A percentile compares a stretch with the other conserved stretches of the same genome.
phyloP scores from a whole-genome alignment of 169 alveolate species.

The Amoebophrya sp. region DNA sequence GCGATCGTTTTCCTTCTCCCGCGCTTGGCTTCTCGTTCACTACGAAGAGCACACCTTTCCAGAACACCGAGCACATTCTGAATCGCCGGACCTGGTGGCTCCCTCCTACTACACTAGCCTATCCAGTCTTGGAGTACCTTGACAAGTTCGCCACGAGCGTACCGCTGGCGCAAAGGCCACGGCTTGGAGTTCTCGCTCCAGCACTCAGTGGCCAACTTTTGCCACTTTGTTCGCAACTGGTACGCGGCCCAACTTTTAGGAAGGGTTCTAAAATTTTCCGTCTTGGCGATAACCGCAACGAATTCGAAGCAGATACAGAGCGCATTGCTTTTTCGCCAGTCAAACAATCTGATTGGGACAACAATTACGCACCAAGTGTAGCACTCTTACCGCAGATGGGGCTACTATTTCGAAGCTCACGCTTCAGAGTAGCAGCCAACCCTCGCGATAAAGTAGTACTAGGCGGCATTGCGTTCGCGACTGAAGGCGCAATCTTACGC shows the following conservation, averaged over 20 bases:
- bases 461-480: not conserved
- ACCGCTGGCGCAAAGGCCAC: not conserved
- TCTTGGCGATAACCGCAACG: not conserved
- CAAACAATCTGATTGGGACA: not conserved
- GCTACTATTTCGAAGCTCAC: not conserved
- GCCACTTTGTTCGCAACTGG: not conserved
- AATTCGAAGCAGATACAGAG: not conserved
- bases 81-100: not conserved
- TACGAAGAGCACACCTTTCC: not conserved
- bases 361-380: not conserved
- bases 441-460: not conserved
- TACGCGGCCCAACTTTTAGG: not conserved
- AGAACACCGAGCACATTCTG: not conserved
- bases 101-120: not conserved
- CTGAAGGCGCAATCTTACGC: not conserved
- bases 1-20: not conserved
- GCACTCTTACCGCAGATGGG: not conserved
- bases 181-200: not conserved
- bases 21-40: not conserved
- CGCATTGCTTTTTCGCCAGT: not conserved
- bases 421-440: not conserved
- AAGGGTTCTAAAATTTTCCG: not conserved
- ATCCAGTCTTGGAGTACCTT: not conserved
- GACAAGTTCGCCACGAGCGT: not conserved
- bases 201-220: not conserved